Evolutionary conservation across 2,329 filamentous ascomycete species (phyloP).

Genomic region (Tolypocladium album): DNA sequence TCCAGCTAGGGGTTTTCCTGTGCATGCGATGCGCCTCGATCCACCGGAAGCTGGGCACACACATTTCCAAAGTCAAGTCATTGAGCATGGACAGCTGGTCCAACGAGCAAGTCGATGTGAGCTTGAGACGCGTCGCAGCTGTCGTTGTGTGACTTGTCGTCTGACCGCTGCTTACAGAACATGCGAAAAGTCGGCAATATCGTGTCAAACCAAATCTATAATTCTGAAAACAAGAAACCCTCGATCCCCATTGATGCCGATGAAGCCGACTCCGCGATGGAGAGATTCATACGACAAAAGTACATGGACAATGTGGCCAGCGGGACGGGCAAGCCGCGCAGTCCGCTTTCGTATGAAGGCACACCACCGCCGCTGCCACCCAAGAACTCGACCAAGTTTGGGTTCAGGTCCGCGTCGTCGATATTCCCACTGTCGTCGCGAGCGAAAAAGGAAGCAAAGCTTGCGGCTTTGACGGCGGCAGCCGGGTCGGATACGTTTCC

Average conservation of each 20-base stretch:
- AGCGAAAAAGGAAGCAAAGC: slow-evolving; percentile 42
- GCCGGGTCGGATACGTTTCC: slow-evolving; percentile 20
- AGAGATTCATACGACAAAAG: slow-evolving; percentile 89
- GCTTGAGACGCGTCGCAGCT: slow-evolving; percentile 11
- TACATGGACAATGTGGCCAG: slow-evolving; percentile 55
- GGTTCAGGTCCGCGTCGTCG: slow-evolving; percentile 51
- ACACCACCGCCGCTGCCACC: slow-evolving; percentile 50
- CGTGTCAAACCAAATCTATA: slow-evolving; percentile 79
- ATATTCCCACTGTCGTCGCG: slow-evolving; percentile 54
- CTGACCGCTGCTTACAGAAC: slow-evolving; percentile 42
- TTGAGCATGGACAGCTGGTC: slow-evolving; percentile 98
- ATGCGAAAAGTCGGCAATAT: slow-evolving; percentile 91
- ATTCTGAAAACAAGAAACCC: slow-evolving; percentile 72
- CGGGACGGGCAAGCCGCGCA: slow-evolving; percentile 28
- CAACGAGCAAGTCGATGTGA: slow-evolving; percentile 89
- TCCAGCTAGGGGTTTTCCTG: slow-evolving; percentile 81
- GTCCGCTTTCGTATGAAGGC: slow-evolving; percentile 44
- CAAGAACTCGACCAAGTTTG: slow-evolving; percentile 53
- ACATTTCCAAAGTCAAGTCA: slow-evolving; percentile 98
- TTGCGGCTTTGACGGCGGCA: slow-evolving; percentile 13
- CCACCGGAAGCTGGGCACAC: slow-evolving; percentile 92
- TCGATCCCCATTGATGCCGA: slow-evolving; percentile 83
- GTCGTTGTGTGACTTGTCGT: neutral
- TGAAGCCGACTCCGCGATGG: slow-evolving; percentile 89
- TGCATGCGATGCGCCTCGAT: slow-evolving; percentile 96